Evolutionary conservation across 306 rosid species (phyloP).

Genomic region (Rosa rugosa): DNA sequence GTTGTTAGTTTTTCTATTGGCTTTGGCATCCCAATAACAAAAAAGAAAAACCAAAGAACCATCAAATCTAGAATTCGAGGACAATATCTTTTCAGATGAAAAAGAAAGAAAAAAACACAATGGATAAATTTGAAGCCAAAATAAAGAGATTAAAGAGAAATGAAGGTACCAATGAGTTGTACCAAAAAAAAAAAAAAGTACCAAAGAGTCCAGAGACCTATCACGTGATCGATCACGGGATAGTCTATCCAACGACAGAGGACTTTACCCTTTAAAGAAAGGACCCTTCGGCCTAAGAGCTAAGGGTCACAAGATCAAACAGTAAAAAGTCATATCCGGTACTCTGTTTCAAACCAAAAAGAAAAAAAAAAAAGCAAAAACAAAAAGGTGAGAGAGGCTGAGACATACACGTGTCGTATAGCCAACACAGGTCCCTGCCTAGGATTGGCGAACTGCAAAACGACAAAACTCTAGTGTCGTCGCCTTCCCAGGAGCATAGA

Average conservation of each 20-base stretch:
- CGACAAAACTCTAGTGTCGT: neutral
- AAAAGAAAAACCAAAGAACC: neutral
- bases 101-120: no score
- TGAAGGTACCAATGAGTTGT: neutral
- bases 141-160: no score
- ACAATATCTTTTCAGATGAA: neutral
- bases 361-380: neutral
- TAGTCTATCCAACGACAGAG: neutral
- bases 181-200: no score
- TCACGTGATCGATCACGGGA: slow-evolving; percentile 8
- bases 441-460: neutral
- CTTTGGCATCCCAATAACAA: no score
- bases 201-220: neutral
- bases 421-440: neutral
- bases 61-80: neutral
- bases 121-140: no score
- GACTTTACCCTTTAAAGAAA: slow-evolving; percentile 3
- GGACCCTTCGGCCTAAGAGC: neutral
- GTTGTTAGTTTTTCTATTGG: no score
- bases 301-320: neutral
- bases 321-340: neutral
- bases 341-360: neutral
- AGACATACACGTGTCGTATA: neutral
- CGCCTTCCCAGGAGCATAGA: neutral
- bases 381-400: neutral